phyloP scores from a whole-genome alignment of 2,329 filamentous ascomycete species.

The Drechslerella dactyloides region DNA sequence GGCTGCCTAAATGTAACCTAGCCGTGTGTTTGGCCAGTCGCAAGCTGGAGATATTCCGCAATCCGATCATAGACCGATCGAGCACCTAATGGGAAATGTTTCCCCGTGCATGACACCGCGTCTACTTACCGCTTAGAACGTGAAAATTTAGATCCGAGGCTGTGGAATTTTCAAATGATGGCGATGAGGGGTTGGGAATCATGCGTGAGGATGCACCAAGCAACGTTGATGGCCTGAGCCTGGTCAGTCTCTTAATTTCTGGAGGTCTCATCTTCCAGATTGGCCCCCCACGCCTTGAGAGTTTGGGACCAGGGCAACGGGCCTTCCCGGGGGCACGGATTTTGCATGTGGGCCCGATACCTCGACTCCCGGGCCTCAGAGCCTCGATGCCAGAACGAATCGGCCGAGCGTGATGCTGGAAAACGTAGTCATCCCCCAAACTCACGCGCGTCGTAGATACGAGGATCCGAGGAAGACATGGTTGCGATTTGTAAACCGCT shows the following conservation, averaged over 20 bases:
- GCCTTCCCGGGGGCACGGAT: constrained; percentile 22
- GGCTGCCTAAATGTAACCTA: constrained; percentile 45
- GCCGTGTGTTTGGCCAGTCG: constrained; percentile 39
- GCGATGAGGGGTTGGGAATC: neutral
- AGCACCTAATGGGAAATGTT: constrained; percentile 2
- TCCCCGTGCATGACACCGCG: constrained; percentile 28
- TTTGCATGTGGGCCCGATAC: constrained; percentile 28
- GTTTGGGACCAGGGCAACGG: constrained; percentile 29
- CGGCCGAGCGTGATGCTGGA: constrained; percentile 26
- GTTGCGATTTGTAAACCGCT: neutral
- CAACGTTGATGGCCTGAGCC: constrained; percentile 7
- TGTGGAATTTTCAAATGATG: too few species aligned
- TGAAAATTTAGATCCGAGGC: too few species aligned
- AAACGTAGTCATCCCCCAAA: constrained; percentile 13
- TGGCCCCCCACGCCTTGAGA: constrained; percentile 31
- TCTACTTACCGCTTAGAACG: constrained; percentile 30
- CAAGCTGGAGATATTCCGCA: neutral
- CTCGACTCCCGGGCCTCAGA: constrained; percentile 7
- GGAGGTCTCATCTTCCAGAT: neutral
- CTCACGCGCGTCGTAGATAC: constrained; percentile 14
- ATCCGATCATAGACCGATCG: neutral
- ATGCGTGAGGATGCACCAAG: constrained; percentile 10
- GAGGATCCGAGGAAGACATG: constrained; percentile 1
- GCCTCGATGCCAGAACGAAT: constrained; percentile 17
- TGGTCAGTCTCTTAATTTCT: constrained; percentile 3